Evolutionary conservation across 352 stramenopile genomes (phyloP).

Genomic region (Phytophthora fragariae): DNA sequence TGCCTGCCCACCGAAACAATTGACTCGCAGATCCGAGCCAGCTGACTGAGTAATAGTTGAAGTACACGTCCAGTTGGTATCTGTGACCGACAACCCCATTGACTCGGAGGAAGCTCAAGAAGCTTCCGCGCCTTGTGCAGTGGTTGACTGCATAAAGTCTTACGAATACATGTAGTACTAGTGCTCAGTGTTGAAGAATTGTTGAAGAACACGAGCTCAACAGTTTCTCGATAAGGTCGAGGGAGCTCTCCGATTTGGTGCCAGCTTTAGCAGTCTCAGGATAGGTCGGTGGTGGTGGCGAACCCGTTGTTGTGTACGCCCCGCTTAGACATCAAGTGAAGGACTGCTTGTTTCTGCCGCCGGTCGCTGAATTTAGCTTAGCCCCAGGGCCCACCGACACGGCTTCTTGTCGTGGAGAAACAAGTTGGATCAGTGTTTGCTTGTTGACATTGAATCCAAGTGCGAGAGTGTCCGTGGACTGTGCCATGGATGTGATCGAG

Average conservation of each 20-base stretch:
- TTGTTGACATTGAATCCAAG: not conserved
- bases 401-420: not conserved
- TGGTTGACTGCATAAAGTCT: constrained; percentile 5
- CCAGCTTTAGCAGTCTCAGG: constrained; percentile 17
- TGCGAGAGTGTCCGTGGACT: not conserved
- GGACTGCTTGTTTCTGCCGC: constrained; percentile 3
- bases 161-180: constrained; percentile 6
- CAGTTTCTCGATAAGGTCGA: constrained; percentile 7
- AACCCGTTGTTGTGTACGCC: not conserved
- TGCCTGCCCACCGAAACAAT: no score
- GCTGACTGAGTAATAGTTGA: no score
- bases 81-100: constrained; percentile 55
- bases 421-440: not conserved
- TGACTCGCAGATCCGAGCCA: no score
- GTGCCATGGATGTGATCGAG: constrained; percentile 64
- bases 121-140: constrained; percentile 57
- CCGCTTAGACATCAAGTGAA: not conserved
- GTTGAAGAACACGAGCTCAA: not conserved
- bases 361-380: constrained; percentile 13
- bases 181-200: not conserved
- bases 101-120: constrained; percentile 39
- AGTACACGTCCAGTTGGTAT: constrained; percentile 49
- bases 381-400: not conserved
- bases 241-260: not conserved
- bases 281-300: constrained; percentile 15